These are phyloP conservation scores for Eimeria nieschulzi DNA, from an alignment of 169 alveolate species.

Conservation along the genomic window DNA sequence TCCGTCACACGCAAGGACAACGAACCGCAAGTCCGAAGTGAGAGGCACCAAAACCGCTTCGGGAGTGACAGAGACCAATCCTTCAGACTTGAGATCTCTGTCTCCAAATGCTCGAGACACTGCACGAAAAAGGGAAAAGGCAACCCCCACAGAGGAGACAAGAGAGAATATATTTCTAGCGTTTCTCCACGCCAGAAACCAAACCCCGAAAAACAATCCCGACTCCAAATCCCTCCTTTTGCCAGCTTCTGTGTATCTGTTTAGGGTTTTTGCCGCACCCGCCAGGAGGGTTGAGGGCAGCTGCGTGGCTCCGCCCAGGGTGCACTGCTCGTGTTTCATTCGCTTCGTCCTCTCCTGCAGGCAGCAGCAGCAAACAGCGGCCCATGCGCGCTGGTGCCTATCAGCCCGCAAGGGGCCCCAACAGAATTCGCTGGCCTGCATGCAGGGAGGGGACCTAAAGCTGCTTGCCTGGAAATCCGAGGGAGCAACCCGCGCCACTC, in stretches of 20 bases:
- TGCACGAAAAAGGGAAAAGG: neutral
- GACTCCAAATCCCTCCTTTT: neutral
- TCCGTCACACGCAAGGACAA: constrained; percentile 98
- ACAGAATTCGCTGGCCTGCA: neutral
- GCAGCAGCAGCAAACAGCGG: neutral
- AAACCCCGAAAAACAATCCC: too few species aligned
- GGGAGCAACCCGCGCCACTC: constrained; percentile 62
- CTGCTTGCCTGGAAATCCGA: constrained; percentile 44
- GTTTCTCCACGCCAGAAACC: too few species aligned
- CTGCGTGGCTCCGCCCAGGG: constrained; percentile 36
- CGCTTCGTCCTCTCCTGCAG: constrained; percentile 57
- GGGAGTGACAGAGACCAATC: constrained; percentile 88
- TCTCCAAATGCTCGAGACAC: constrained; percentile 71
- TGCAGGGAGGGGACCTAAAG: neutral
- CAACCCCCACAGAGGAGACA: neutral
- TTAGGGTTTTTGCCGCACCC: neutral
- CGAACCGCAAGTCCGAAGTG: constrained; percentile 90
- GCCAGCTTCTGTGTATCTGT: too few species aligned
- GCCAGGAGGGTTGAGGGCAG: constrained; percentile 59
- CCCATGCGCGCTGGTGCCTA: neutral
- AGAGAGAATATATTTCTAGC: neutral
- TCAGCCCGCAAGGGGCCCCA: neutral
- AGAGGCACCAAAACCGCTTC: constrained; percentile 90
- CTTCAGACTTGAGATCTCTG: constrained; percentile 46
- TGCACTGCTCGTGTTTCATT: constrained; percentile 44